These are phyloP conservation scores for Penicillium sp. DNA, from an alignment of 2,329 filamentous ascomycete species.

Conservation along the genomic window DNA sequence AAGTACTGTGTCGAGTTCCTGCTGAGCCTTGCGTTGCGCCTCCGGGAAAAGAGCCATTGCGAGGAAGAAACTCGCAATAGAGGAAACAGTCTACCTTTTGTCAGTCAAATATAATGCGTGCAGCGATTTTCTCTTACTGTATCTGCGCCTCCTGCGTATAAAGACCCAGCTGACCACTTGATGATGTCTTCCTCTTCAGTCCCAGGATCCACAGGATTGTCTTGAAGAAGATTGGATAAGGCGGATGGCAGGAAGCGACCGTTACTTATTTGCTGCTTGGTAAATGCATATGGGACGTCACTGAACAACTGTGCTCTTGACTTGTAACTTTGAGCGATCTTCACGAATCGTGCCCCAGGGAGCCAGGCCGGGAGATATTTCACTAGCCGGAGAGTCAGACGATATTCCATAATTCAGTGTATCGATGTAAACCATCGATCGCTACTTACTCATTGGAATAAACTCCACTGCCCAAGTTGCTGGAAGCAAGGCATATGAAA, in stretches of 20 bases:
- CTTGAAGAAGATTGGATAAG: slow-evolving; percentile 41
- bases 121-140: slow-evolving; percentile 28
- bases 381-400: slow-evolving; percentile 15
- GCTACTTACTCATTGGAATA: slow-evolving; percentile 35
- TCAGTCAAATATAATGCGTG: neutral
- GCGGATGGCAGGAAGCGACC: slow-evolving; percentile 38
- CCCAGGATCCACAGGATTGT: slow-evolving; percentile 24
- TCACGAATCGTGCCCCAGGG: slow-evolving; percentile 48
- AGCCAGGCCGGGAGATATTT: slow-evolving; percentile 44
- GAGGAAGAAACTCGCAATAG: slow-evolving; percentile 46
- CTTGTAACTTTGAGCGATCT: slow-evolving; percentile 38
- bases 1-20: slow-evolving; percentile 38
- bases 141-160: slow-evolving; percentile 46
- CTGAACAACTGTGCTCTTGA: slow-evolving; percentile 22
- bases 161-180: slow-evolving; percentile 36
- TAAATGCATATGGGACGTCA: slow-evolving; percentile 46
- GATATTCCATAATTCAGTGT: too few species aligned
- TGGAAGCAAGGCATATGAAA: slow-evolving; percentile 43
- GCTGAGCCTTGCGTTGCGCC: slow-evolving; percentile 50
- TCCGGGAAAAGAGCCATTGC: slow-evolving; percentile 51
- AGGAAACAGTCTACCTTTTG: slow-evolving; percentile 38
- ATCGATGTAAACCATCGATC: neutral
- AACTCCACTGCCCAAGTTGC: slow-evolving; percentile 48
- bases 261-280: slow-evolving; percentile 41
- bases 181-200: slow-evolving; percentile 30